Evolutionary conservation across 805 yeast genomes (phyloP).

Genomic region (Vanderwaltozyma polyspora): DNA sequence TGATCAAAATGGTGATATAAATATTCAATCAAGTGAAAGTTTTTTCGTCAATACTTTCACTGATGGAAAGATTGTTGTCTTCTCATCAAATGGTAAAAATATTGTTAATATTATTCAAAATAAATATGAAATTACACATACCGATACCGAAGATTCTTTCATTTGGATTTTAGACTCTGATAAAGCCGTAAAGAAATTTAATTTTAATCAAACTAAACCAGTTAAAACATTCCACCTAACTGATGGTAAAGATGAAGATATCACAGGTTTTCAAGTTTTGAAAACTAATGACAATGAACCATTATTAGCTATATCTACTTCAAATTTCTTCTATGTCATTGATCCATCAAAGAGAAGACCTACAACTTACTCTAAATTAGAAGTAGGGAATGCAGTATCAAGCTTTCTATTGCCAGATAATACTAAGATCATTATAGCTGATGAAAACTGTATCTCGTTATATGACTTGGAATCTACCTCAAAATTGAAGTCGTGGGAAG

Average conservation of each 20-base stretch:
- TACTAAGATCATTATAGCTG: constrained; percentile 15
- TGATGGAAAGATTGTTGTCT: constrained; percentile 24
- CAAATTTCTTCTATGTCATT: constrained; percentile 45
- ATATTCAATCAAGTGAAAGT: constrained; percentile 8
- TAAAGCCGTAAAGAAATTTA: constrained; percentile 25
- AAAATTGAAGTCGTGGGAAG: constrained; percentile 14
- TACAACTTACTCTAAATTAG: constrained; percentile 14
- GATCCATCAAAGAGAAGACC: constrained; percentile 41
- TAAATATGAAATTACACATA: constrained; percentile 26
- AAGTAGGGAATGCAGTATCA: constrained; percentile 9
- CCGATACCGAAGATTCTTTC: constrained; percentile 24
- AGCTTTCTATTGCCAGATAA: constrained; percentile 10
- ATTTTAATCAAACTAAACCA: constrained; percentile 24
- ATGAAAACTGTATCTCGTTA: constrained; percentile 9
- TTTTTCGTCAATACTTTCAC: constrained; percentile 22
- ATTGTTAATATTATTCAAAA: constrained; percentile 30
- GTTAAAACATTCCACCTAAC: constrained; percentile 26
- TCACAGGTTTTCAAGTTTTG: constrained; percentile 21
- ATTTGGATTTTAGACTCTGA: constrained; percentile 28
- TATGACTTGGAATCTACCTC: constrained; percentile 11
- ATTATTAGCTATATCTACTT: constrained; percentile 22
- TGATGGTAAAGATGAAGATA: constrained; percentile 25
- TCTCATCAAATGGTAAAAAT: constrained; percentile 24
- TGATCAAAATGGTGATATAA: constrained; percentile 7
- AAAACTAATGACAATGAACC: constrained; percentile 11